phyloP scores from a whole-genome alignment of 768 basidiomycete species.

The Pleurotus cornucopiae region DNA sequence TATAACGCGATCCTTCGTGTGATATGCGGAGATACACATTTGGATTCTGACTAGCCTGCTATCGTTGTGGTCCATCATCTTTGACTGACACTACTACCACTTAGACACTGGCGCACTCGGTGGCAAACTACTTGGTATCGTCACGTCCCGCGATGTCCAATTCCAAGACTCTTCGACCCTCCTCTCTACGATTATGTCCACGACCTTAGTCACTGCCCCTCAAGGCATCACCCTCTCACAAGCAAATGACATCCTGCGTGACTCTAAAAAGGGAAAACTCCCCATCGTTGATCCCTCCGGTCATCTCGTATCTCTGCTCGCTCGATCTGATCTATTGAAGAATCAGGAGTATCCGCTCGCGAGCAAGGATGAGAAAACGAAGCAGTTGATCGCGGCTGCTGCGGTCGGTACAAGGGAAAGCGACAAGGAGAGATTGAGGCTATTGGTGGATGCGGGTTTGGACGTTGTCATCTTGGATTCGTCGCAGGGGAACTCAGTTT shows the following conservation, averaged over 20 bases:
- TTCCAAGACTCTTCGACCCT: constrained; percentile 67
- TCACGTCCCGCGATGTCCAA: constrained; percentile 94
- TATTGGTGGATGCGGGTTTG: constrained; percentile 90
- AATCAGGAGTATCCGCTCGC: constrained; percentile 96
- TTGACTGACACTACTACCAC: constrained; percentile 17
- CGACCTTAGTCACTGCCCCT: constrained; percentile 76
- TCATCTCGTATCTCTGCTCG: constrained; percentile 77
- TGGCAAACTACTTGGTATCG: constrained; percentile 92
- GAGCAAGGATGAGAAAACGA: constrained; percentile 83
- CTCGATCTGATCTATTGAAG: constrained; percentile 95
- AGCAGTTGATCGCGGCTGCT: constrained; percentile 95
- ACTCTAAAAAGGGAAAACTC: constrained; percentile 97
- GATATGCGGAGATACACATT: constrained; percentile 55
- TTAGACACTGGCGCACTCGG: constrained; percentile 83
- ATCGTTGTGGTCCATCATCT: constrained; percentile 1
- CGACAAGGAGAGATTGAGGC: constrained; percentile 78
- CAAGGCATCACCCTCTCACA: constrained; percentile 87
- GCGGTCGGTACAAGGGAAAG: constrained; percentile 90
- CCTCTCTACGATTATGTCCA: constrained; percentile 89
- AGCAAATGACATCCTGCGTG: constrained; percentile 92
- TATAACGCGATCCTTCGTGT: constrained; percentile 56
- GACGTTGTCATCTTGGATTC: constrained; percentile 96
- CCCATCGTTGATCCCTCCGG: constrained; percentile 73
- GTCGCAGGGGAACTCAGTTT: constrained; percentile 93
- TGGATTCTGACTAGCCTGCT: too few species aligned